Conservation (phyloP, 352 stramenopile genomes). For the Pythium sp. region DNA sequence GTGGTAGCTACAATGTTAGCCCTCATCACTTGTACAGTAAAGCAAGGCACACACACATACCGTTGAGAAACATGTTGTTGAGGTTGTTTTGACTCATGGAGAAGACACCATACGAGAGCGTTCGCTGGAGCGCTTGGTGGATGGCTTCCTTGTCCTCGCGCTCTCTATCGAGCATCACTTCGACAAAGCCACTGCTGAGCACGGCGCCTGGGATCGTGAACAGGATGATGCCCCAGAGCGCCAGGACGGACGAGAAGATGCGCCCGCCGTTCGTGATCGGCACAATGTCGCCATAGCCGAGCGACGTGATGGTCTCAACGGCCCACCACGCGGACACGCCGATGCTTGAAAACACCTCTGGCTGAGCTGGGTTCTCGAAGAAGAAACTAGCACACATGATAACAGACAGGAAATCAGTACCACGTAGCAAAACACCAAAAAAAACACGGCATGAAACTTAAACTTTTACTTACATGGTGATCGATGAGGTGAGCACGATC, state of each 20-base stretch:
- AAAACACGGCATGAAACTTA: not conserved
- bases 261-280: conserved; percentile 62
- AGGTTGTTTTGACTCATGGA: conserved; percentile 37
- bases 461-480: conserved; percentile 62
- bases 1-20: conserved; percentile 11
- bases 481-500: conserved; percentile 76
- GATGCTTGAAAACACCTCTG: conserved; percentile 75
- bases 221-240: conserved; percentile 84
- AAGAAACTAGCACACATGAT: conserved; percentile 51
- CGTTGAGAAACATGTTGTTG: conserved; percentile 32
- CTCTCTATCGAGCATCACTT: conserved; percentile 83
- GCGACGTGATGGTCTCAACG: conserved; percentile 82
- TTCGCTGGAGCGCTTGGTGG: conserved; percentile 49
- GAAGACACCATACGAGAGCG: conserved; percentile 44
- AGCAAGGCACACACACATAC: not conserved
- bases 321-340: conserved; percentile 76
- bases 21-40: not conserved
- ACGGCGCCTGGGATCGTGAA: conserved; percentile 84
- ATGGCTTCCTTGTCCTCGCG: conserved; percentile 52
- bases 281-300: conserved; percentile 86
- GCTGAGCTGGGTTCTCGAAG: conserved; percentile 68
- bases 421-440: not conserved
- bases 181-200: conserved; percentile 75
- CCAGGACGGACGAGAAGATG: conserved; percentile 71
- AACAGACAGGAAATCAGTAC: not conserved